Base-by-base conservation (phyloP, 352 stramenopile genomes). In the Globisporangium nagaii region DNA sequence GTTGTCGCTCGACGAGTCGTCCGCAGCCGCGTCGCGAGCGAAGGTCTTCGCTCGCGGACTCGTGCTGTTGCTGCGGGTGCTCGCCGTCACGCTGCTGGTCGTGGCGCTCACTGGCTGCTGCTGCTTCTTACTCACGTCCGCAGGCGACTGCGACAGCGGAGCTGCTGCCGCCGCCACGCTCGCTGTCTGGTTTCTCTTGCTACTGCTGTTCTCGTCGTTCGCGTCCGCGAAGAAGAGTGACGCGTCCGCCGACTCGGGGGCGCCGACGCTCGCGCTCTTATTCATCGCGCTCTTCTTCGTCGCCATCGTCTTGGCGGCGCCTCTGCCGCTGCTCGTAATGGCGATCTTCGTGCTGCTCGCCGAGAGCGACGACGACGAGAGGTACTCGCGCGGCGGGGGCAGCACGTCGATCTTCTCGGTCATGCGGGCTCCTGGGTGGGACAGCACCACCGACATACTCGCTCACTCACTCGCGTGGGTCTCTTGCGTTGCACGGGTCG, bases 391-490 rank as follows among this genome's bases (percentile, higher is more conserved):
- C 11, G 32, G 19, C 2, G 27, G 30, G 31, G 31, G 31, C 31
- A 46, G 42, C 27, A 45, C 49, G 37, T 56, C 37, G 37, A 47
- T 35, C 49, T 45, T 46, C 27, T 56, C 36, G 36, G 24, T n/a
- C 50, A 49, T 46, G 37, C 34, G 32, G 8, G 34, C 34, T 34
- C 30, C 46, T 28, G 46, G 34, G 20, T 41, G 46, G 30, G 19
- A 42, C 30, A 53, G 46, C 46, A 53, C 46, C 30, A 53, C 46
- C 20, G 46, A 53, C 46, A 53, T 53, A 30, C 32, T 52, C 13
- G 17, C 24, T 40, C 8, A n/a, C n/a, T n/a, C n/a, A n/a, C n/a
- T 9, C 40, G 19, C 45, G 41, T 19, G 11, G 3, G 3, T 19
- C 24, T 53, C 19, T 30, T 53, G 32, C 20, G 32, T 42, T 17